Base-by-base conservation (phyloP, 2,329 filamentous ascomycete species). In the Talaromyces funiculosus region DNA sequence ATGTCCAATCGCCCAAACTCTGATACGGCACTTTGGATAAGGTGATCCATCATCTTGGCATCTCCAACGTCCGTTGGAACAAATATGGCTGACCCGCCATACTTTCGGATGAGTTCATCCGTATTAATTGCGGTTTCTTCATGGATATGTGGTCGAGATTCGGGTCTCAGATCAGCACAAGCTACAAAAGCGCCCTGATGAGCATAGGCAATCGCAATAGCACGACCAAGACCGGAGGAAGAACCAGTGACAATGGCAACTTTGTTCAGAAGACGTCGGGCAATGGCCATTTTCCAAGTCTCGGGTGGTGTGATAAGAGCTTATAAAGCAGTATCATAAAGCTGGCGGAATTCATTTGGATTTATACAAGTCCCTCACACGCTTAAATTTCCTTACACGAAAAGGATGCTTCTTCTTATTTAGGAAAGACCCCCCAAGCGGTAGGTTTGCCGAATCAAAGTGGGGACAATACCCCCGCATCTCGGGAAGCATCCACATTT, bases 21-120 rank as follows among this genome's bases (percentile, higher is more conserved):
- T n/a, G 66, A 61, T 2, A 77, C 77, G 1, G 75, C 67, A 3
- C 57, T 49, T 4, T 69, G 24, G 0, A 82, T 68, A 26, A 81
- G 54, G 0, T 61, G 64, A 57, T 79, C 72, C 8, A 81, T 69
- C 1, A 73, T 68, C 1, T 54, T 57, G 0, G 71, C 70, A 6
- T 73, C 66, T 8, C 73, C 76, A 2, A 82, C 79, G 61, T 82
- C 77, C 0, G 74, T 72, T 58, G 75, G 69, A 0, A 81, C 68
- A 57, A 81, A 82, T 0, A 80, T 72, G 1, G 75, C 72, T 1
- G 67, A 62, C 0, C 75, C 76, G 0, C 74, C 73, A 0, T 67
- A 63, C 4, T 67, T 57, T 1, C 53, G 62, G 29, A 82, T 78
- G 3, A 76, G 33, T 3, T 78, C 74, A 55, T 78, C 73, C 0